Evolutionary conservation across 2,329 filamentous ascomycete species (phyloP).

Genomic region (Cadophora sp.): DNA sequence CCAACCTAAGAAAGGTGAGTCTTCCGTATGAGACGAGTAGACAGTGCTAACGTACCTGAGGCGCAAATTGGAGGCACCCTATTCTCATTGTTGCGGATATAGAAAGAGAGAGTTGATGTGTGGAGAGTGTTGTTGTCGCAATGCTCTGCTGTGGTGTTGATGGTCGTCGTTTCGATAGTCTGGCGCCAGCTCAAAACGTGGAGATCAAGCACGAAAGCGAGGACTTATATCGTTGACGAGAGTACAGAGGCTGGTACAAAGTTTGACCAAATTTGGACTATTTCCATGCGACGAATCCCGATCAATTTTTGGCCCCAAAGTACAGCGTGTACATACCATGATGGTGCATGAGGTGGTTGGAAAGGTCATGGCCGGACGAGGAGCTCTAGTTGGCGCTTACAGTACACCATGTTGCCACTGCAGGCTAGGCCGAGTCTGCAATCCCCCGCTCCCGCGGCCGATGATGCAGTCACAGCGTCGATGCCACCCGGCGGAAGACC

Average conservation of each 20-base stretch:
- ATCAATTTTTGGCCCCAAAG: background rate
- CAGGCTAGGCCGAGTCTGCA: background rate
- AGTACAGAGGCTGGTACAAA: background rate
- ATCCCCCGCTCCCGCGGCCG: background rate
- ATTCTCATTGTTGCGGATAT: slow-evolving; percentile 63
- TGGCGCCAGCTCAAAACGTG: background rate
- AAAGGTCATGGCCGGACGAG: background rate
- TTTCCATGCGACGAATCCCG: background rate
- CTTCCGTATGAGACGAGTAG: background rate
- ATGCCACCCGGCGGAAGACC: background rate
- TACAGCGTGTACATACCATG: background rate
- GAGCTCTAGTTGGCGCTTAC: slow-evolving; percentile 7
- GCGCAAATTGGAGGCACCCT: slow-evolving; percentile 74
- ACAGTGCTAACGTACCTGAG: slow-evolving; percentile 53
- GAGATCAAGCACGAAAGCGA: background rate
- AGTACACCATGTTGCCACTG: background rate
- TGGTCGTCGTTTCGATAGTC: background rate
- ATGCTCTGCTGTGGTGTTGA: background rate
- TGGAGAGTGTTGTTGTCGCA: background rate
- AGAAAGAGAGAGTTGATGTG: no score
- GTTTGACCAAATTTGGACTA: background rate
- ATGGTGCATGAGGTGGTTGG: background rate
- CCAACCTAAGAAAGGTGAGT: slow-evolving; percentile 59
- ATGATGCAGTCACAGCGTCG: background rate
- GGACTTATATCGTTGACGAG: background rate